A percentile compares a stretch with the other conserved stretches of the same genome.
phyloP scores from a whole-genome alignment of 345 rosid genomes.

The Eucalyptus sp. region DNA sequence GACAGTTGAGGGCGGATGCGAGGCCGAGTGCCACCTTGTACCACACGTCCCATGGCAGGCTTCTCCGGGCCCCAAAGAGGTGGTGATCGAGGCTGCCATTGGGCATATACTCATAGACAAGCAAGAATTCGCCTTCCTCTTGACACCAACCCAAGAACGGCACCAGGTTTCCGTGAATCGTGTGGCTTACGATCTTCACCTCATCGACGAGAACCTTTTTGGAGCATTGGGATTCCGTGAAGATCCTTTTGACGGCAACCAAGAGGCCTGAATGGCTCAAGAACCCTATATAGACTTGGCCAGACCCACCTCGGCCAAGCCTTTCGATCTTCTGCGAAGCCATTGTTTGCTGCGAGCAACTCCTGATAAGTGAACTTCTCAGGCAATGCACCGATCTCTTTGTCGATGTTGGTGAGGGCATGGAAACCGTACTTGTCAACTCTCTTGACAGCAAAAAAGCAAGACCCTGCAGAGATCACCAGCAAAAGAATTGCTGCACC shows the following conservation, averaged over 20 bases:
- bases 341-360: neutral
- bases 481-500: neutral
- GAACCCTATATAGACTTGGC: neutral
- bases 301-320: neutral
- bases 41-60: neutral
- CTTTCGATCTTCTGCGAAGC: neutral
- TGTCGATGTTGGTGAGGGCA: neutral
- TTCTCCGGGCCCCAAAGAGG: neutral
- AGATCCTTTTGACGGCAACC: neutral
- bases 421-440: neutral
- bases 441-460: neutral
- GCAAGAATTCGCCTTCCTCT: neutral
- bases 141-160: neutral
- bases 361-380: neutral
- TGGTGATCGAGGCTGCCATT: too few relatives aligned
- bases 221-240: neutral
- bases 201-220: neutral
- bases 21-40: neutral
- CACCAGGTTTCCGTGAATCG: neutral
- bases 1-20: neutral
- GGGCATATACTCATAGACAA: too few relatives aligned
- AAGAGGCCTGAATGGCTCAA: neutral
- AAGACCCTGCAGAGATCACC: neutral
- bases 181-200: neutral
- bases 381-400: neutral